Evolutionary conservation across 371 early-diverging fungal species (phyloP).

Genomic region (Syncephalis plumigaleata): DNA sequence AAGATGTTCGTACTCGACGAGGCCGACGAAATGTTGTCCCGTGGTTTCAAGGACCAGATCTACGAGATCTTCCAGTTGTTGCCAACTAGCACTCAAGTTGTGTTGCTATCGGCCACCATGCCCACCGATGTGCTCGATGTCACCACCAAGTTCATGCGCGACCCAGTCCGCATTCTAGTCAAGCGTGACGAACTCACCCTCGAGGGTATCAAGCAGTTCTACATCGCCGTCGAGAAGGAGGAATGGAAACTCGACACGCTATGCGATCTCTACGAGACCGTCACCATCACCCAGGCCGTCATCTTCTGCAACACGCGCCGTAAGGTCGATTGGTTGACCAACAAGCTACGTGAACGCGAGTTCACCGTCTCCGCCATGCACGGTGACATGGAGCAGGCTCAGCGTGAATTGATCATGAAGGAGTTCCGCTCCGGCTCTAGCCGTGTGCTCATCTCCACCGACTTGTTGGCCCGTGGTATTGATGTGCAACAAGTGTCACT

Average conservation of each 20-base stretch:
- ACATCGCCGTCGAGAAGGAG: conserved; percentile 77
- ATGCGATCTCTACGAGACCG: conserved; percentile 81
- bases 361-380: conserved; percentile 95
- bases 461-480: conserved; percentile 97
- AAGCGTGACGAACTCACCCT: conserved; percentile 94
- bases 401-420: conserved; percentile 94
- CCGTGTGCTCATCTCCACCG: conserved; percentile 97
- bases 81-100: conserved; percentile 72
- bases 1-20: conserved; percentile 93
- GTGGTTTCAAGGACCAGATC: conserved; percentile 91
- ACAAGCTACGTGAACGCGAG: conserved; percentile 60
- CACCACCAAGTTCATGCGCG: conserved; percentile 80
- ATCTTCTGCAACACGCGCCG: conserved; percentile 92
- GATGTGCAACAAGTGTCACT: conserved; percentile 99
- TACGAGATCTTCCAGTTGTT: conserved; percentile 79
- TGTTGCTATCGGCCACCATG: conserved; percentile 86
- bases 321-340: conserved; percentile 85
- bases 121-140: conserved; percentile 82
- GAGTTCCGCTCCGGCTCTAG: conserved; percentile 90
- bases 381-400: conserved; percentile 91
- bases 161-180: conserved; percentile 85
- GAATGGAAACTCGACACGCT: conserved; percentile 84
- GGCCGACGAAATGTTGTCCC: conserved; percentile 92
- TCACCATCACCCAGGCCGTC: conserved; percentile 88
- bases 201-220: conserved; percentile 90